Conservation (phyloP, 768 basidiomycete genomes). For the Termitomyces bulborhizus region DNA sequence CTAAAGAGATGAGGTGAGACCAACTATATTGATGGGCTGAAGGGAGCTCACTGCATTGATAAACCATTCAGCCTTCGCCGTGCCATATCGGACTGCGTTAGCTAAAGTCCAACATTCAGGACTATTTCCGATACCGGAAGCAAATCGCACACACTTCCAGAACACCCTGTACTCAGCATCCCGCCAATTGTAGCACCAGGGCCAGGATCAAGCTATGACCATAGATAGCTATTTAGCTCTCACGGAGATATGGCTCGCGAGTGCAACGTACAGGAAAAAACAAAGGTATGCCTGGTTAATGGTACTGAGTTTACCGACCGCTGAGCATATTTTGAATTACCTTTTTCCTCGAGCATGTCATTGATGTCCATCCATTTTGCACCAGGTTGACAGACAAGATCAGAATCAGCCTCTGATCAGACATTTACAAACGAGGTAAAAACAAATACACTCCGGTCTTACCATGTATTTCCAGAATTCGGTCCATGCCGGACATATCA, state of each 20-base stretch:
- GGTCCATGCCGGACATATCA: constrained; percentile 75
- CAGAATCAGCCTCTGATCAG: constrained; percentile 55
- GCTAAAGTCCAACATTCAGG: constrained; percentile 28
- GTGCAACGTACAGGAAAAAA: constrained; percentile 65
- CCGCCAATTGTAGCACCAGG: constrained; percentile 82
- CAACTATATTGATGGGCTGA: not conserved
- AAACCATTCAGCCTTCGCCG: constrained; percentile 89
- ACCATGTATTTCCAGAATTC: constrained; percentile 72
- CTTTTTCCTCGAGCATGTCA: constrained; percentile 56
- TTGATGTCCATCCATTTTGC: constrained; percentile 70
- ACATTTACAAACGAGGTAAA: not conserved
- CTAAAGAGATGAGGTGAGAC: constrained; percentile 26
- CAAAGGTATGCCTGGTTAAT: constrained; percentile 54
- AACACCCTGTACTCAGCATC: constrained; percentile 84
- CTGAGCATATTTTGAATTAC: constrained; percentile 17
- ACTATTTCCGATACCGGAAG: not conserved
- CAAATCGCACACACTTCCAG: constrained; percentile 50
- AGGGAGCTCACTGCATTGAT: constrained; percentile 58
- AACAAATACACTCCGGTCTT: constrained; percentile 9
- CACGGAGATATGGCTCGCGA: constrained; percentile 10
- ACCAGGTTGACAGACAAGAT: constrained; percentile 72
- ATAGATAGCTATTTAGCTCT: not conserved
- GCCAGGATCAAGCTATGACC: constrained; percentile 60
- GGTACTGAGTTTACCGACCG: not conserved
- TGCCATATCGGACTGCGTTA: constrained; percentile 82